These are phyloP conservation scores for Hypseocharis bilobata DNA, from an alignment of 441 rosid species.

Conservation along the genomic window DNA sequence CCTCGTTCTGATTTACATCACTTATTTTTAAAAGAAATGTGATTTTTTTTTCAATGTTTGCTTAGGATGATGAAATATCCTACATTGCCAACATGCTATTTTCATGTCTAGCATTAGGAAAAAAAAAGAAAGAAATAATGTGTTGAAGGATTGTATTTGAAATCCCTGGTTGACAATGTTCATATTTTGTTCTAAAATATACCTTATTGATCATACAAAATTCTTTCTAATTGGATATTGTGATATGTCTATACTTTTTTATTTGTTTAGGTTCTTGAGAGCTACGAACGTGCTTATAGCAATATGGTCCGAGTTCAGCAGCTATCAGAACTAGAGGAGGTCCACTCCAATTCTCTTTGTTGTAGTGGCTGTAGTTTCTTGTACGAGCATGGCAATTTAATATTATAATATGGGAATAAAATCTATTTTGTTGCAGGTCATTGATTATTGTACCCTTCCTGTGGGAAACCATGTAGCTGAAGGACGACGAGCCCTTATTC, in stretches of 20 bases:
- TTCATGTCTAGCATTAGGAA: too few species aligned
- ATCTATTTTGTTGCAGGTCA: constrained; percentile 45
- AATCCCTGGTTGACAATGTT: too few species aligned
- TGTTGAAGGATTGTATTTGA: too few species aligned
- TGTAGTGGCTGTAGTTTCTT: not conserved
- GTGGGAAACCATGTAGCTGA: constrained; percentile 70
- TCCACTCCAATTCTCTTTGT: constrained; percentile 23
- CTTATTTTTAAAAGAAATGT: too few species aligned
- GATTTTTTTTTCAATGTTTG: too few species aligned
- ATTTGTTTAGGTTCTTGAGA: constrained; percentile 74
- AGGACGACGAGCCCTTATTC: constrained; percentile 78
- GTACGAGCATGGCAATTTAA: not conserved
- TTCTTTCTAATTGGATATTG: not conserved
- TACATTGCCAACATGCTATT: too few species aligned
- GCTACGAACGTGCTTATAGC: constrained; percentile 94
- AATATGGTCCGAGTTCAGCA: constrained; percentile 99
- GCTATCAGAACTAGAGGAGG: constrained; percentile 96
- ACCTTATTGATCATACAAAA: not conserved
- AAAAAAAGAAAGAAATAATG: too few species aligned
- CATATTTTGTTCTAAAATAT: not conserved
- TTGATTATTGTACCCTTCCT: constrained; percentile 91
- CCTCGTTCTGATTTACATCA: too few species aligned
- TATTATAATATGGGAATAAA: constrained; percentile 5
- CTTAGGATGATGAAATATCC: too few species aligned
- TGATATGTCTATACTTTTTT: constrained; percentile 3